A percentile compares a stretch with the other conserved stretches of the same genome.
These are phyloP conservation scores for Penicillium verhagenii DNA, from an alignment of 495 filamentous ascomycete species.

Conservation along the genomic window DNA sequence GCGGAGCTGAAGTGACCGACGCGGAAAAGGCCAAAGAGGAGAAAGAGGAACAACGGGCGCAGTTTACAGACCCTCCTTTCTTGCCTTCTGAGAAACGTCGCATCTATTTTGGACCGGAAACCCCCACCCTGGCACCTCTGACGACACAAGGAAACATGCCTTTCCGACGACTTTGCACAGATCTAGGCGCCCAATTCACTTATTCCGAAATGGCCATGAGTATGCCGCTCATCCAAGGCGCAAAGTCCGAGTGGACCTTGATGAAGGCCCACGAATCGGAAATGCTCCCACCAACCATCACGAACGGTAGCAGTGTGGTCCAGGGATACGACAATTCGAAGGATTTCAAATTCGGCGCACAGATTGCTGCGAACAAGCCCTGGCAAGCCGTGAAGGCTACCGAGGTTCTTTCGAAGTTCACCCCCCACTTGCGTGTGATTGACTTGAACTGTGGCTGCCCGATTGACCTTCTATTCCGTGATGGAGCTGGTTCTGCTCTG, in stretches of 20 bases:
- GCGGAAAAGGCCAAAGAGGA: constrained; percentile 25
- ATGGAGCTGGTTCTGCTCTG: constrained; percentile 91
- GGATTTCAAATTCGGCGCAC: constrained; percentile 85
- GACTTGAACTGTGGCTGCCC: constrained; percentile 97
- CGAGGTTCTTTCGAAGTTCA: constrained; percentile 70
- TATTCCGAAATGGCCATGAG: constrained; percentile 99
- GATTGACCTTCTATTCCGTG: constrained; percentile 84
- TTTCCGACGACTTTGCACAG: constrained; percentile 88
- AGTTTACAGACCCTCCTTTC: constrained; percentile 79
- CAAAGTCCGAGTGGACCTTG: constrained; percentile 90
- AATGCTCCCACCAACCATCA: constrained; percentile 58
- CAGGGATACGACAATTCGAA: constrained; percentile 75
- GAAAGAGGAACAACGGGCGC: constrained; percentile 68
- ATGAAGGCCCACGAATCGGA: constrained; percentile 88
- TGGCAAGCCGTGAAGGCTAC: constrained; percentile 85
- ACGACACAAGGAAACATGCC: constrained; percentile 97
- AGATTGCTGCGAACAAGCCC: constrained; percentile 86
- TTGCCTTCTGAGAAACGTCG: constrained; percentile 88
- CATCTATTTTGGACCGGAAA: constrained; percentile 90
- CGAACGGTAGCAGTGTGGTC: constrained; percentile 49
- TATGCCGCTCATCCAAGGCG: constrained; percentile 84
- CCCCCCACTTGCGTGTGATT: constrained; percentile 80
- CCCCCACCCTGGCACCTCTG: constrained; percentile 82
- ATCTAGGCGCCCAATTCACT: constrained; percentile 86
- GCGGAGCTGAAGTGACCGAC: constrained; percentile 4